Percentiles rank a stretch among this genome's conserved stretches.
Conservation (phyloP, 345 rosid species). For the Citrus cavaleriei region DNA sequence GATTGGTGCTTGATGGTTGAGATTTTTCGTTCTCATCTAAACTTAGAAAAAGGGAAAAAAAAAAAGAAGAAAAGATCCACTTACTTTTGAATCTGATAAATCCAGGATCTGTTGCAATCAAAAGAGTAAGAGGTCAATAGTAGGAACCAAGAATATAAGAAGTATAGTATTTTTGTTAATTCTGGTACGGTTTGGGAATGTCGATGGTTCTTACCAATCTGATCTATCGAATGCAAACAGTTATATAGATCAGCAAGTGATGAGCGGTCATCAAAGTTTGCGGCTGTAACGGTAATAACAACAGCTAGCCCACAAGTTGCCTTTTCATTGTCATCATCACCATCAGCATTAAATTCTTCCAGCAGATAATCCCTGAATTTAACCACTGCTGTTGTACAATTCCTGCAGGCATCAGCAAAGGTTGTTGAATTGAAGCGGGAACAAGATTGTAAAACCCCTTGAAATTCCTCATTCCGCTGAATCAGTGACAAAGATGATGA, state of each 20-base stretch:
- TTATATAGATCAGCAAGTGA: conserved; percentile 31
- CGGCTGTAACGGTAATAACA: conserved; percentile 38
- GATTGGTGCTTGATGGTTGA: too few species aligned
- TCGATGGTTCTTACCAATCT: conserved; percentile 26
- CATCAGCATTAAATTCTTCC: neutral
- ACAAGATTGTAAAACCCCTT: conserved; percentile 19
- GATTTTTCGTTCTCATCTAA: too few species aligned
- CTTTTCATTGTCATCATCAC: conserved; percentile 4
- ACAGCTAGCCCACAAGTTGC: conserved; percentile 33
- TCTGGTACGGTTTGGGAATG: too few species aligned
- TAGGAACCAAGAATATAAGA: neutral
- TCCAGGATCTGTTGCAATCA: conserved; percentile 36
- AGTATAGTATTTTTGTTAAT: neutral
- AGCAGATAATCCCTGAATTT: neutral
- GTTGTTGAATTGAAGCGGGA: conserved; percentile 26
- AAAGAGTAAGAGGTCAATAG: conserved; percentile 1
- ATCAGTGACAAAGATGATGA: conserved; percentile 19
- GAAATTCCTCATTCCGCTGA: neutral
- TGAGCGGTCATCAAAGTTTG: conserved; percentile 8
- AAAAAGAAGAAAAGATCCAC: conserved; percentile 9
- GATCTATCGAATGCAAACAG: conserved; percentile 41
- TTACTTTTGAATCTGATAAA: conserved; percentile 43
- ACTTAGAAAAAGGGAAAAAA: neutral
- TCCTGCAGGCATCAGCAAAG: conserved; percentile 20
- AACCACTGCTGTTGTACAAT: conserved; percentile 26